These are phyloP conservation scores for Triticum turgidum DNA, from an alignment of 176 grass and related monocot species.

Conservation along the genomic window DNA sequence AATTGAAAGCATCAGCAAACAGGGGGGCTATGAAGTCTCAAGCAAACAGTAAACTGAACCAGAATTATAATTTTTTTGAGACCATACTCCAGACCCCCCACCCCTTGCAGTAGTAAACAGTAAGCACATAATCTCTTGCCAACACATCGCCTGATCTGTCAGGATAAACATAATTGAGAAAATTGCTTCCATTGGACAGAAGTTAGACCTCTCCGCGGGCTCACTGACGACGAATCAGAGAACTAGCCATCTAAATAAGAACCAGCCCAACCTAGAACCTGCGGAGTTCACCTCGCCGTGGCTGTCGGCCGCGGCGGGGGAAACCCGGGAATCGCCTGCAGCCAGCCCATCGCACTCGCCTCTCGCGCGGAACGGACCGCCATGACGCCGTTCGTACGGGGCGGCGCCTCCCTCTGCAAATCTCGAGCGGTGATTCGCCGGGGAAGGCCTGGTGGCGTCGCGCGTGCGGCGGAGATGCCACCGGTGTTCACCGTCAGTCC, in stretches of 20 bases:
- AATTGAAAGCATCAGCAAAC: slow-evolving; percentile 9
- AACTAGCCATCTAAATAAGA: neutral
- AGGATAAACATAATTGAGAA: neutral
- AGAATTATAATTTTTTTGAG: neutral
- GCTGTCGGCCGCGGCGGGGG: neutral
- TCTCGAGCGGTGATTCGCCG: neutral
- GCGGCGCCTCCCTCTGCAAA: neutral
- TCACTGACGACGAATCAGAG: too few species aligned
- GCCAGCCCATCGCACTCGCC: neutral
- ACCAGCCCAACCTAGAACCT: neutral
- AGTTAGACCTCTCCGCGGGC: neutral
- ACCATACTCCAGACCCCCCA: too few species aligned
- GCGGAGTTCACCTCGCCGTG: neutral
- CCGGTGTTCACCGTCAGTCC: neutral
- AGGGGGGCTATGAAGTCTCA: neutral
- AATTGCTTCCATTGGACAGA: neutral
- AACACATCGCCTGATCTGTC: neutral
- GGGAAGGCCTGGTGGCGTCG: neutral
- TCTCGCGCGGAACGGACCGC: neutral
- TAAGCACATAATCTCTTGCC: neutral
- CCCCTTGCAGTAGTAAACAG: neutral
- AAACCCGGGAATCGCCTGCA: too few species aligned
- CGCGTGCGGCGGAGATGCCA: neutral
- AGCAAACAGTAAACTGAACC: neutral
- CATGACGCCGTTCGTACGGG: neutral